Conservation (phyloP, 176 grass and related monocot genomes). For the Puccinellia tenuiflora region DNA sequence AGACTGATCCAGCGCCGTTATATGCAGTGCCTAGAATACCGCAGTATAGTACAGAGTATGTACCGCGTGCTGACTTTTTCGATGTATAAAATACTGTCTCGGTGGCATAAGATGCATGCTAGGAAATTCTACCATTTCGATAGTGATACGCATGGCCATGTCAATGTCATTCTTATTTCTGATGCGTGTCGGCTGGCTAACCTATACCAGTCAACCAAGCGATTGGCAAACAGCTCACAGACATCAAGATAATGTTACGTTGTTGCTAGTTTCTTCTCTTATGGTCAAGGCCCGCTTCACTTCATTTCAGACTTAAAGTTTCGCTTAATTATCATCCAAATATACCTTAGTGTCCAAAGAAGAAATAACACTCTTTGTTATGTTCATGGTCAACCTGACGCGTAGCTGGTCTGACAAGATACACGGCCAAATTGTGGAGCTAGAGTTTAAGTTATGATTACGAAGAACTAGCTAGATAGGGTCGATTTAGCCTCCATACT, state of each 20-base stretch:
- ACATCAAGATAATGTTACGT: not conserved
- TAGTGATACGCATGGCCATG: too few relatives aligned
- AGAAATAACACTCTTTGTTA: not conserved
- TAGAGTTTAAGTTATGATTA: not conserved
- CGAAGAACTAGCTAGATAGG: not conserved
- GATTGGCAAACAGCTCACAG: not conserved
- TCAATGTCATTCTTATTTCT: not conserved
- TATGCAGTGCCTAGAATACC: not conserved
- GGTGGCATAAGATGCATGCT: too few relatives aligned
- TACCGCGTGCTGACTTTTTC: not conserved
- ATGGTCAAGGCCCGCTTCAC: not conserved
- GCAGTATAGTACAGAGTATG: not conserved
- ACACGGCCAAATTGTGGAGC: not conserved
- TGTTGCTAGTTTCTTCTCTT: not conserved
- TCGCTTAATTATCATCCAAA: not conserved
- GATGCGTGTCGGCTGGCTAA: constrained; percentile 23
- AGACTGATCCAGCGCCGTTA: too few relatives aligned
- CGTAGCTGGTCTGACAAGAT: not conserved
- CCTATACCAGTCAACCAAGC: not conserved
- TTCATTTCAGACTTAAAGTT: not conserved
- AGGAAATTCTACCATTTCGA: too few relatives aligned
- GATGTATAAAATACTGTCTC: not conserved
- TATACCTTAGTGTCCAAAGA: not conserved
- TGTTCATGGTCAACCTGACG: not conserved
- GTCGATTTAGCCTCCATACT: not conserved